A percentile compares a stretch with the other conserved stretches of the same genome.
Evolutionary conservation across 2,329 filamentous ascomycete genomes (phyloP).

Genomic region (Orbilia oligospora): DNA sequence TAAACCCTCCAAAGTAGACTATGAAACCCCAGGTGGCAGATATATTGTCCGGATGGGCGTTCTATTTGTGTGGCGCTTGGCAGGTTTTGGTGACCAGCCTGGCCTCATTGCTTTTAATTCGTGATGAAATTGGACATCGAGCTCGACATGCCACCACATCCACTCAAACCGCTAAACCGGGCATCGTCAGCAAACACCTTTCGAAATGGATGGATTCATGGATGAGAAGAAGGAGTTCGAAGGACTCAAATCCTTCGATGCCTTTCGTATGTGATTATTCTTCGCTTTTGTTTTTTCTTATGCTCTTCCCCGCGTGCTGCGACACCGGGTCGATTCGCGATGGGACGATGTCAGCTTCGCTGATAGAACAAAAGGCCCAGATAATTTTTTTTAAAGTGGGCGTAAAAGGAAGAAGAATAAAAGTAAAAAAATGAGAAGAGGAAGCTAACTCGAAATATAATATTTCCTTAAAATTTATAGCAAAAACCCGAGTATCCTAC

Average conservation of each 20-base stretch:
- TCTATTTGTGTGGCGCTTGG: conserved; percentile 35
- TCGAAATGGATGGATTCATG: conserved; percentile 61
- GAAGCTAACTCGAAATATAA: conserved; percentile 20
- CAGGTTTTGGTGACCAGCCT: conserved; percentile 53
- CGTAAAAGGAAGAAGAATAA: neutral
- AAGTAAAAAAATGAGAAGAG: neutral
- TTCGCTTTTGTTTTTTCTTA: neutral
- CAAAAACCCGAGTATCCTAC: conserved; percentile 96
- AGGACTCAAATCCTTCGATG: conserved; percentile 87
- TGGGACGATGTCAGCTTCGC: neutral
- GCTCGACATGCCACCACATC: conserved; percentile 33
- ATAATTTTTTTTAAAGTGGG: too few relatives aligned
- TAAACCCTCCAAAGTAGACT: neutral
- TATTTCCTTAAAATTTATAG: conserved; percentile 69
- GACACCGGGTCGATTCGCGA: neutral
- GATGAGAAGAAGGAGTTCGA: conserved; percentile 67
- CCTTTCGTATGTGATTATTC: conserved; percentile 81
- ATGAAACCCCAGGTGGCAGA: conserved; percentile 3
- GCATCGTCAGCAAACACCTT: conserved; percentile 31
- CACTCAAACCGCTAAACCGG: conserved; percentile 20
- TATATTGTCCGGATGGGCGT: conserved; percentile 1
- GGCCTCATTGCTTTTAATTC: conserved; percentile 39
- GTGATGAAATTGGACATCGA: conserved; percentile 15
- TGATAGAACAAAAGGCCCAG: neutral
- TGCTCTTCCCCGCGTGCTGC: conserved; percentile 6